Base-by-base conservation (phyloP, 768 basidiomycete genomes). In the Panaeolus papilionaceus region DNA sequence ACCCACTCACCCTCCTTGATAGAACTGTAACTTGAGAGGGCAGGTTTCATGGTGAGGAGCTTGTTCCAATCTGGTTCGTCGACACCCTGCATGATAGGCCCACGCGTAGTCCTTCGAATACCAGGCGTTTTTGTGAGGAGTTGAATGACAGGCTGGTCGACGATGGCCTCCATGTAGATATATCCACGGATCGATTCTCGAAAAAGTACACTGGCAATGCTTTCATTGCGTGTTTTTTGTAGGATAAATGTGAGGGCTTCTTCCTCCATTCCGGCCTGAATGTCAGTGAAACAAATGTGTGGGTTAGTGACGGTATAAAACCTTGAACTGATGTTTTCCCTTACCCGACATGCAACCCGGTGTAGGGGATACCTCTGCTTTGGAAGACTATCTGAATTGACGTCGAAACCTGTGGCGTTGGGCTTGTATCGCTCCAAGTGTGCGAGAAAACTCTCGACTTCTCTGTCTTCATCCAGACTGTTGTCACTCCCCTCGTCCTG, bases 261-360 rank as follows among this genome's bases (percentile, higher is more conserved):
- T 33, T 58, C 54, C 28, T 58, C 54, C 54, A 58, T 58, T 28
- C 54, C 54, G 4, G 6, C 54, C 54, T 58, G 26, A 51, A 58
- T 58, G 7, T 18, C 26, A 4, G 5, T 1, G 4, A n/a, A 16
- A 28, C 7, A 37, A 33, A n/a, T 28, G 12, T 18, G 28, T 1
- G 6, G 3, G 1, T 23, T 26, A 18, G 14, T 45, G 16, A 6
- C n/a, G 28, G 12, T 12, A 58, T 23, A 12, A 4, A 9, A 33
- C 1, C 1, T 58, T 3, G 1, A 16, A 58, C 0, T 58, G 33
- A 49, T 10, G 16, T 42, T 11, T 42, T 10, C 7, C 1, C 26
- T 58, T 37, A 58, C 54, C 16, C 54, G 26, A 58, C 54, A 58
- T 7, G 54, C 54, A 28, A 58, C 54, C 16, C 54, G 20, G 6